These are phyloP conservation scores for Candida coquimbonensis DNA, from an alignment of 805 yeast genomes.

Conservation along the genomic window DNA sequence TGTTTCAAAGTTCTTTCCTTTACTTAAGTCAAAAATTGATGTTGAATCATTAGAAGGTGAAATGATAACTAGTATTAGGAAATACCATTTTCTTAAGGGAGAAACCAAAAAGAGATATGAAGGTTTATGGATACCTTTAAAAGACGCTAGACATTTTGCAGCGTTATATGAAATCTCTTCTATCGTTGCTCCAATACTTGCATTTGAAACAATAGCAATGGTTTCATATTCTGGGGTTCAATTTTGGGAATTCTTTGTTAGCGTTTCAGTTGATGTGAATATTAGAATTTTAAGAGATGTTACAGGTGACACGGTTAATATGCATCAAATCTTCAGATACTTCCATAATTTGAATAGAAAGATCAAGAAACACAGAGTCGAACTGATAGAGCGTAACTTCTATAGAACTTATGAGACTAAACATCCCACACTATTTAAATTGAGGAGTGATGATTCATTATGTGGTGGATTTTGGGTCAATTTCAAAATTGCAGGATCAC, in stretches of 20 bases:
- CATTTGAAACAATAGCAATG: slow-evolving; percentile 21
- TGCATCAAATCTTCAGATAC: slow-evolving; percentile 19
- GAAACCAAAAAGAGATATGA: neutral
- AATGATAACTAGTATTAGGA: neutral
- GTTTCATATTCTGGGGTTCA: slow-evolving; percentile 18
- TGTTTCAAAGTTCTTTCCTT: slow-evolving; percentile 8
- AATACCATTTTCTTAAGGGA: neutral
- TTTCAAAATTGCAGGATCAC: slow-evolving; percentile 3
- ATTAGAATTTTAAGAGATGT: slow-evolving; percentile 21
- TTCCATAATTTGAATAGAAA: slow-evolving; percentile 10
- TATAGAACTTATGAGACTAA: slow-evolving; percentile 5
- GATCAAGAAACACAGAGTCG: slow-evolving; percentile 5
- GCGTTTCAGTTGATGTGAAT: slow-evolving; percentile 9
- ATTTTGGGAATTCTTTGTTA: slow-evolving; percentile 22
- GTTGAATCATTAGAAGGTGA: neutral
- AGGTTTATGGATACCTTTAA: slow-evolving; percentile 21
- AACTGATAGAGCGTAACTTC: slow-evolving; percentile 12
- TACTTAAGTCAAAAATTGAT: neutral
- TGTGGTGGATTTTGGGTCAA: slow-evolving; percentile 27
- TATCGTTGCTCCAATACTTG: slow-evolving; percentile 15
- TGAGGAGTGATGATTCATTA: slow-evolving; percentile 18
- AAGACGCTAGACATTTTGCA: slow-evolving; percentile 19
- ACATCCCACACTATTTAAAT: slow-evolving; percentile 1
- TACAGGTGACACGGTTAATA: slow-evolving; percentile 12
- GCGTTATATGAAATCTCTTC: slow-evolving; percentile 10